A percentile compares a stretch with the other conserved stretches of the same genome.
Evolutionary conservation across 495 filamentous ascomycete genomes (phyloP).

Genomic region (Niebla homalea): DNA sequence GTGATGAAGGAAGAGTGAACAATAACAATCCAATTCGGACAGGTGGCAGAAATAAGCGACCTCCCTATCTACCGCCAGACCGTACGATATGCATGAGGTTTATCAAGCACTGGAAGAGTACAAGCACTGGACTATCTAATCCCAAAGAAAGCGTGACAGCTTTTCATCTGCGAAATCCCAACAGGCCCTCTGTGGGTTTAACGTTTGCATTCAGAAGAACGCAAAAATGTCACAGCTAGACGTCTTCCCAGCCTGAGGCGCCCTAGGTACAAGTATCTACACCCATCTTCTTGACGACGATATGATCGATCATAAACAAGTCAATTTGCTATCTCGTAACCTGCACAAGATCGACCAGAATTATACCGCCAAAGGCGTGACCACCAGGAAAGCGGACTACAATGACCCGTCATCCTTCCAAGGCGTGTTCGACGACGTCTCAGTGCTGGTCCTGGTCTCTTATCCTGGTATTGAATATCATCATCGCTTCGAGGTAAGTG

Average conservation of each 20-base stretch:
- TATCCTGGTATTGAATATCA: constrained; percentile 31
- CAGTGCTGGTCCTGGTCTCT: constrained; percentile 28
- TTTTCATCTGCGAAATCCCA: too few species aligned
- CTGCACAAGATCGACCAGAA: constrained; percentile 25
- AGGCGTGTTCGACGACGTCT: constrained; percentile 25
- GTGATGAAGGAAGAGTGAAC: too few species aligned
- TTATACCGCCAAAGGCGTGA: constrained; percentile 20
- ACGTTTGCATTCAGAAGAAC: too few species aligned
- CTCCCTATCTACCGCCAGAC: too few species aligned
- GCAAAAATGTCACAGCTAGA: constrained; percentile 22
- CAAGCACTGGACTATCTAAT: too few species aligned
- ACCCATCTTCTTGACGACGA: constrained; percentile 25
- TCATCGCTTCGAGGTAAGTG: constrained; percentile 21
- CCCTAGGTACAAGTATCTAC: constrained; percentile 33
- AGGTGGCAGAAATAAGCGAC: too few species aligned
- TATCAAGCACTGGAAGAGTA: too few species aligned
- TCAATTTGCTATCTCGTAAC: constrained; percentile 33
- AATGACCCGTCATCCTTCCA: constrained; percentile 21
- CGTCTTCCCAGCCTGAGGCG: constrained; percentile 40
- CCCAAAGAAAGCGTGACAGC: too few species aligned
- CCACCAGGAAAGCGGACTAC: constrained; percentile 27
- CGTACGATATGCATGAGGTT: too few species aligned
- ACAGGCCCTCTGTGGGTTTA: too few species aligned
- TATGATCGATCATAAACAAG: constrained; percentile 25
- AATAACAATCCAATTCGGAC: too few species aligned